Evolutionary conservation across 2,329 filamentous ascomycete species (phyloP).

Genomic region (Neofusicoccum kwambonambiense): DNA sequence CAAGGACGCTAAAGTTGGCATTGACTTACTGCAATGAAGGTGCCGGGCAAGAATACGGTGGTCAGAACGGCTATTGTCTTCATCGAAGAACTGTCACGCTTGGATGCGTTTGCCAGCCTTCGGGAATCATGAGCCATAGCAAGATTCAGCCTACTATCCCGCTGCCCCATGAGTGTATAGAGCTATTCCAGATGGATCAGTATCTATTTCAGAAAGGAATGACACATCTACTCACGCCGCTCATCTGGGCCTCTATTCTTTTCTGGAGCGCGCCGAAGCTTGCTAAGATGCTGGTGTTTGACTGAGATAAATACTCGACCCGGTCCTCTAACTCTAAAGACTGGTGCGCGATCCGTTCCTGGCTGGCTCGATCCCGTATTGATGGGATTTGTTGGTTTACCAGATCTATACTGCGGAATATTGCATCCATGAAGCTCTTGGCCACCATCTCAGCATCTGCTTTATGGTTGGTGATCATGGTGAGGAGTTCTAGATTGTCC

Average conservation of each 20-base stretch:
- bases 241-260: not conserved
- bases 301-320: not conserved
- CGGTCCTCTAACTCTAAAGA: not conserved
- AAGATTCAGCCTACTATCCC: not conserved
- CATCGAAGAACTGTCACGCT: slow-evolving; percentile 18
- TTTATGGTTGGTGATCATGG: not conserved
- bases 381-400: not conserved
- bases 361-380: not conserved
- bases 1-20: not conserved
- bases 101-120: not conserved
- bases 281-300: not conserved
- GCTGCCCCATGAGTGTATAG: not conserved
- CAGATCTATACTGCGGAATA: not conserved
- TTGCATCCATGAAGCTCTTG: not conserved
- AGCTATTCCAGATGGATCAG: not conserved
- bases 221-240: not conserved
- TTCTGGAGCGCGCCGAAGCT: not conserved
- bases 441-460: not conserved
- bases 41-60: slow-evolving; percentile 17
- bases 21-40: slow-evolving; percentile 16
- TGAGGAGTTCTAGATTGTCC: not conserved
- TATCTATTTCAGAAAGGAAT: not conserved
- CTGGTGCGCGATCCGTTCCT: not conserved
- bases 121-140: not conserved
- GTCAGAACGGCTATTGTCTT: slow-evolving; percentile 20